phyloP scores from a whole-genome alignment of 176 grass and related monocot species.

The Aegilops bicornis region DNA sequence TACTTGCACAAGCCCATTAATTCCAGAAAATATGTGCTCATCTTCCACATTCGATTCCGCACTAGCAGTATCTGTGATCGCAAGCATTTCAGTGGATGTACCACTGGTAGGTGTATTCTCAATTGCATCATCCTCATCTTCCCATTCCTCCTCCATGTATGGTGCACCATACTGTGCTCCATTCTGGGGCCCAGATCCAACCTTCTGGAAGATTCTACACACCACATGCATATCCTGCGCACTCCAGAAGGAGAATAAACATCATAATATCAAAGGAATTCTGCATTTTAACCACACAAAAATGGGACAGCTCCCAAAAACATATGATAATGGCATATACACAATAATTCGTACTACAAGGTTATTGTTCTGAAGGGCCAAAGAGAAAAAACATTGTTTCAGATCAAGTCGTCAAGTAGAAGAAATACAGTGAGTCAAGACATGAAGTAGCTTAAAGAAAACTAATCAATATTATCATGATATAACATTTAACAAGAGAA shows the following conservation, averaged over 20 bases:
- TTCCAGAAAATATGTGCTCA: conserved; percentile 43
- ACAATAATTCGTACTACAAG: not conserved
- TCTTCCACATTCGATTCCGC: conserved; percentile 46
- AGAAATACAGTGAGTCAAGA: not conserved
- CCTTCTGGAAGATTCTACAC: conserved; percentile 93
- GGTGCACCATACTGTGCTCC: conserved; percentile 95
- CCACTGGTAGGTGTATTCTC: conserved; percentile 36
- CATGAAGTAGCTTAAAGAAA: not conserved
- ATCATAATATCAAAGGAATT: not conserved
- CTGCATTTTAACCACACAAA: not conserved
- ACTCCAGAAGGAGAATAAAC: conserved; percentile 28
- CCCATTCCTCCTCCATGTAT: conserved; percentile 95
- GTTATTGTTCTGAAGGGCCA: not conserved
- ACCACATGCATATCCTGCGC: conserved; percentile 81
- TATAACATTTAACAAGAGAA: not conserved
- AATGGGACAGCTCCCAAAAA: not conserved
- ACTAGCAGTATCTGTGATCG: conserved; percentile 31
- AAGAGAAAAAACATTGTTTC: not conserved
- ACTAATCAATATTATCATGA: not conserved
- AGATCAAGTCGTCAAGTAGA: not conserved
- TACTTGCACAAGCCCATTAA: conserved; percentile 55
- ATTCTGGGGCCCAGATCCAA: conserved; percentile 73
- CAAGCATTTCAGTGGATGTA: not conserved
- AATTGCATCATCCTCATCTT: conserved; percentile 56
- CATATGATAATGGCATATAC: not conserved